These are phyloP conservation scores for Areca catechu DNA, from an alignment of 176 grass and related monocot species.

Conservation along the genomic window DNA sequence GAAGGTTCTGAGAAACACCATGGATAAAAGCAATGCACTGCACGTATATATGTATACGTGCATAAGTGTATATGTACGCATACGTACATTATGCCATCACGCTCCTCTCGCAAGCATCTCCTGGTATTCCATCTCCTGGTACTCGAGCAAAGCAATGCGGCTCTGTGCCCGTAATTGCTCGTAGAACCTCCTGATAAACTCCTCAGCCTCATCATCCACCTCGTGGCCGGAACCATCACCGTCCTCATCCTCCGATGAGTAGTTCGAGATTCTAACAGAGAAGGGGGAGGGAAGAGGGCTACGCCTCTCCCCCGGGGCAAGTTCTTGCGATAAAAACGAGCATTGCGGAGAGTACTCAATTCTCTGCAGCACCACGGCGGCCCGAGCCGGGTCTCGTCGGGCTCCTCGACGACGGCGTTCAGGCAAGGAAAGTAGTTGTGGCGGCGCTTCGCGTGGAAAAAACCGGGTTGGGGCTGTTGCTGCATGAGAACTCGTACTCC, in stretches of 20 bases:
- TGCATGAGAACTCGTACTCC: conserved; percentile 91
- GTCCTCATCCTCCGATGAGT: conserved; percentile 25
- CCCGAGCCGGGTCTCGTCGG: neutral
- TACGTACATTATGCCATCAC: conserved; percentile 5
- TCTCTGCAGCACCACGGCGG: conserved; percentile 12
- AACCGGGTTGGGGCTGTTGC: conserved; percentile 45
- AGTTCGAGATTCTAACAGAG: conserved; percentile 58
- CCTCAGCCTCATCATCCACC: conserved; percentile 79
- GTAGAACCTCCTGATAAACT: conserved; percentile 90
- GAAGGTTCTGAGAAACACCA: no score
- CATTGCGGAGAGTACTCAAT: conserved; percentile 45
- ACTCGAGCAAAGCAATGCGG: conserved; percentile 38
- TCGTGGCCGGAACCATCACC: neutral
- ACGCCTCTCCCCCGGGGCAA: conserved; percentile 29
- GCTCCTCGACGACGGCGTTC: conserved; percentile 22
- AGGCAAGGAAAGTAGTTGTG: conserved; percentile 72
- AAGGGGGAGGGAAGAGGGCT: conserved; percentile 25
- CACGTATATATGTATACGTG: neutral
- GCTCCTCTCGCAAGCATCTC: conserved; percentile 25
- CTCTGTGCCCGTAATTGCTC: conserved; percentile 75
- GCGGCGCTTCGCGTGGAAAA: conserved; percentile 44
- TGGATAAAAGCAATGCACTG: no score
- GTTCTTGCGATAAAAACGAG: conserved; percentile 36
- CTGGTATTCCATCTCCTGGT: conserved; percentile 29
- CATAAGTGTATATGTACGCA: neutral